These are phyloP conservation scores for Plantago coronopus DNA, from an alignment of 305 asterid species.

Conservation along the genomic window DNA sequence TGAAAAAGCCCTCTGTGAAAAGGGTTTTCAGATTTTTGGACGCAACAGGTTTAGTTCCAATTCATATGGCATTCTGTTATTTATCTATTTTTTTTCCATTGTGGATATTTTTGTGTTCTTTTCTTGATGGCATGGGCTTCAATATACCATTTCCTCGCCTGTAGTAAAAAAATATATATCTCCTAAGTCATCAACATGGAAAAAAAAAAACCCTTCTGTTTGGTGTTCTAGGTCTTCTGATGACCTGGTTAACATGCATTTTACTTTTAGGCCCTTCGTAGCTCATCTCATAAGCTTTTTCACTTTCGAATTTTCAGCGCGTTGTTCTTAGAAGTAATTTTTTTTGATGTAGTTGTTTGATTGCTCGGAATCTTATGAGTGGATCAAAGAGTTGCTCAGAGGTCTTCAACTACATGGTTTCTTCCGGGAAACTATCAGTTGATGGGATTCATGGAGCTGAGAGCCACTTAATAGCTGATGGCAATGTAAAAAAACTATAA, in stretches of 20 bases:
- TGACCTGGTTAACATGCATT: slow-evolving; percentile 18
- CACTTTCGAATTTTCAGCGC: slow-evolving; percentile 22
- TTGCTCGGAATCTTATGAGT: slow-evolving; percentile 85
- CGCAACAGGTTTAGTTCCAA: slow-evolving; percentile 65
- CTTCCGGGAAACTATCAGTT: slow-evolving; percentile 35
- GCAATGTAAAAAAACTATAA: slow-evolving; percentile 36
- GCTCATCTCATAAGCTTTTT: slow-evolving; percentile 16
- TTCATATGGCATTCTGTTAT: slow-evolving; percentile 24
- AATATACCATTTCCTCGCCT: slow-evolving; percentile 9
- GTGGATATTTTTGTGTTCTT: not conserved
- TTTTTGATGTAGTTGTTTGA: slow-evolving; percentile 76
- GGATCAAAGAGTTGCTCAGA: slow-evolving; percentile 86
- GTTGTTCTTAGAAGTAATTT: slow-evolving; percentile 26
- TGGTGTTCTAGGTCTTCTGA: slow-evolving; percentile 6
- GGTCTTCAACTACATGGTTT: slow-evolving; percentile 67
- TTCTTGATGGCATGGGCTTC: slow-evolving; percentile 3
- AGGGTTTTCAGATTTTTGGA: slow-evolving; percentile 90
- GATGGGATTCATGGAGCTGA: slow-evolving; percentile 47
- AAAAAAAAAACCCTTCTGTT: slow-evolving; percentile 10
- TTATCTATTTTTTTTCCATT: slow-evolving; percentile 6
- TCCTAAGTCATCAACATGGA: not conserved
- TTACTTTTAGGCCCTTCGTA: slow-evolving; percentile 8
- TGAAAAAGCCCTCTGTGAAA: slow-evolving; percentile 87
- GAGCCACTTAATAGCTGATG: slow-evolving; percentile 61
- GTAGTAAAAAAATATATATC: slow-evolving; percentile 10